These are phyloP conservation scores for Trametes polyzona DNA, from an alignment of 1,284 basidiomycete species.

Conservation along the genomic window DNA sequence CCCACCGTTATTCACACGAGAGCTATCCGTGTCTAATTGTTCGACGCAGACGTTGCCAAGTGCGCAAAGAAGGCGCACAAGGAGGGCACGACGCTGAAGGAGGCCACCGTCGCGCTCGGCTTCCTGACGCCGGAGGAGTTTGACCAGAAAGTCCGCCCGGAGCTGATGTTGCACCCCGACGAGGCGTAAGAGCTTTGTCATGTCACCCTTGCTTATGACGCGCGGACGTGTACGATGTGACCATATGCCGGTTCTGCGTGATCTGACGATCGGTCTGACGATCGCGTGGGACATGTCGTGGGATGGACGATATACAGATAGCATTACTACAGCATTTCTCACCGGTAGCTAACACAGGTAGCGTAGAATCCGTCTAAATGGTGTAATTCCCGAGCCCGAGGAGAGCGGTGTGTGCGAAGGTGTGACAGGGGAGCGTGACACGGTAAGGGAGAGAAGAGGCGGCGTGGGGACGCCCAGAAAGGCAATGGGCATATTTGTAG, in stretches of 20 bases:
- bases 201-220: slow-evolving; percentile 16
- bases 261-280: slow-evolving; percentile 9
- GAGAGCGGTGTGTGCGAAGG: not conserved
- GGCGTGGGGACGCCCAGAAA: slow-evolving; percentile 33
- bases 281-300: slow-evolving; percentile 5
- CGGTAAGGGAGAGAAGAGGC: slow-evolving; percentile 33
- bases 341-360: not conserved
- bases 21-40: slow-evolving; percentile 12
- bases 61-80: slow-evolving; percentile 99
- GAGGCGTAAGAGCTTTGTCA: slow-evolving; percentile 45
- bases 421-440: slow-evolving; percentile 32
- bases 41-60: slow-evolving; percentile 85
- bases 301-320: not conserved
- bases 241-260: slow-evolving; percentile 8
- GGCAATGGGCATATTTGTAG: slow-evolving; percentile 40
- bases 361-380: not conserved
- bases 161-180: slow-evolving; percentile 82
- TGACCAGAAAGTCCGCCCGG: slow-evolving; percentile 93
- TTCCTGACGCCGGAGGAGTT: slow-evolving; percentile 92
- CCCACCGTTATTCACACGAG: slow-evolving; percentile 2
- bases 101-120: slow-evolving; percentile 89
- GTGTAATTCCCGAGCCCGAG: not conserved
- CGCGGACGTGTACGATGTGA: slow-evolving; percentile 26
- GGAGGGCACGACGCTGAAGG: slow-evolving; percentile 95
- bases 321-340: not conserved